Evolutionary conservation across 352 stramenopile genomes (phyloP).

Genomic region (Globisporangium paroecandrum): DNA sequence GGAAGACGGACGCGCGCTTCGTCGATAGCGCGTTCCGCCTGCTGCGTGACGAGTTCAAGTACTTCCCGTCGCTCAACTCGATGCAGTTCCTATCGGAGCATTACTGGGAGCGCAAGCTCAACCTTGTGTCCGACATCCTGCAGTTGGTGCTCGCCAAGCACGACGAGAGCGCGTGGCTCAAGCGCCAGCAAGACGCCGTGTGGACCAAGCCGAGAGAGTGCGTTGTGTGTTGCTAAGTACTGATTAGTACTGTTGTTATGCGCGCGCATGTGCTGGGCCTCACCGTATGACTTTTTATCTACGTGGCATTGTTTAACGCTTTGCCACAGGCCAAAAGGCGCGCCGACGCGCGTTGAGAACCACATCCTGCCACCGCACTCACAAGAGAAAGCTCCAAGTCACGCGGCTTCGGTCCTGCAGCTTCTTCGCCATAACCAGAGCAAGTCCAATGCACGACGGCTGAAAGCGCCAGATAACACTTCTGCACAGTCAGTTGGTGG

Average conservation of each 20-base stretch:
- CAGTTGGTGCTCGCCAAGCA: slow-evolving; percentile 46
- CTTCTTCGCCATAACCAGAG: slow-evolving; percentile 20
- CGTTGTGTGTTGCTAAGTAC: not conserved
- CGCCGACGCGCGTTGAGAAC: slow-evolving; percentile 31
- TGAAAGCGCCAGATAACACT: not conserved
- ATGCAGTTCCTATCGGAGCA: slow-evolving; percentile 63
- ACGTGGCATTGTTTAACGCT: too few relatives aligned
- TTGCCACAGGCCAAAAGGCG: slow-evolving; percentile 12
- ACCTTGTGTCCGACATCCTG: slow-evolving; percentile 54
- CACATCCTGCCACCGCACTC: slow-evolving; percentile 30
- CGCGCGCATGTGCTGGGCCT: too few relatives aligned
- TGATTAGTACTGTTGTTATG: too few relatives aligned
- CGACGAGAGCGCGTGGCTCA: slow-evolving; percentile 34
- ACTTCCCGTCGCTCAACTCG: slow-evolving; percentile 59
- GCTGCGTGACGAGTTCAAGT: slow-evolving; percentile 67
- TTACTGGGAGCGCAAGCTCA: slow-evolving; percentile 55
- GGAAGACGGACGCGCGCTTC: slow-evolving; percentile 76
- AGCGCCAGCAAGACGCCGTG: slow-evolving; percentile 46
- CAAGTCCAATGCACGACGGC: not conserved
- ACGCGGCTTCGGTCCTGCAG: slow-evolving; percentile 35
- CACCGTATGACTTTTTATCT: too few relatives aligned
- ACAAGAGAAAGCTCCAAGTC: slow-evolving; percentile 14
- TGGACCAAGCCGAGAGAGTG: slow-evolving; percentile 45
- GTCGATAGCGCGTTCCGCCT: slow-evolving; percentile 71
- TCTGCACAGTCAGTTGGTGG: not conserved